Evolutionary conservation across 2,329 filamentous ascomycete genomes (phyloP).

Genomic region (Trichophyton schoenleinii): DNA sequence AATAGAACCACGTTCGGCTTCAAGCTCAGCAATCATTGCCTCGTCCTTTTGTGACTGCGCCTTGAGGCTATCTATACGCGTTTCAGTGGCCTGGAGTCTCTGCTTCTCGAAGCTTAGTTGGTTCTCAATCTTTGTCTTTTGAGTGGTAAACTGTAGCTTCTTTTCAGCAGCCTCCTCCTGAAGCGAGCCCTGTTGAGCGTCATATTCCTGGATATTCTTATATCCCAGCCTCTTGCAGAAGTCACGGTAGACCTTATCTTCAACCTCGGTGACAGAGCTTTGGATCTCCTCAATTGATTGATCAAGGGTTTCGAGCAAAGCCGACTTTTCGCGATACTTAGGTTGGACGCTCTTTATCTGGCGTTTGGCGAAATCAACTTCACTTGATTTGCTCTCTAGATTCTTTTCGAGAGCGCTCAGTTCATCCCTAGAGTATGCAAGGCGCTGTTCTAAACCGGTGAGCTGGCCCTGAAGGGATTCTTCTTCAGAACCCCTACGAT

Average conservation of each 20-base stretch:
- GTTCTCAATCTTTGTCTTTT: conserved; percentile 52
- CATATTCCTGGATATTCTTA: conserved; percentile 79
- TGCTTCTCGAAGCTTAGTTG: conserved; percentile 55
- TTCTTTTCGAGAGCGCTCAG: conserved; percentile 69
- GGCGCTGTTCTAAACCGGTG: conserved; percentile 62
- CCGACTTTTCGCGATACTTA: conserved; percentile 61
- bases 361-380: conserved; percentile 58
- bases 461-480: conserved; percentile 71
- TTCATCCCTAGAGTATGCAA: conserved; percentile 61
- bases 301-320: conserved; percentile 52
- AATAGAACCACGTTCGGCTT: conserved; percentile 60
- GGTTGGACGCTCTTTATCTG: conserved; percentile 66
- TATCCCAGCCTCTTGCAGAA: conserved; percentile 87
- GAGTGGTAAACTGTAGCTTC: conserved; percentile 72
- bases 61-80: conserved; percentile 57
- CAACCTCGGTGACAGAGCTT: conserved; percentile 61
- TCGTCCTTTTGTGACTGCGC: conserved; percentile 54
- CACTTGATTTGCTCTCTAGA: conserved; percentile 67
- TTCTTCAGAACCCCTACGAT: conserved; percentile 63
- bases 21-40: conserved; percentile 56
- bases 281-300: conserved; percentile 44
- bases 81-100: conserved; percentile 55
- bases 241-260: conserved; percentile 71
- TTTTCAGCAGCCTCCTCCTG: conserved; percentile 84
- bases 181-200: conserved; percentile 80